Base-by-base conservation (phyloP, 257 asterid genomes). In the Solanum lignicaule region DNA sequence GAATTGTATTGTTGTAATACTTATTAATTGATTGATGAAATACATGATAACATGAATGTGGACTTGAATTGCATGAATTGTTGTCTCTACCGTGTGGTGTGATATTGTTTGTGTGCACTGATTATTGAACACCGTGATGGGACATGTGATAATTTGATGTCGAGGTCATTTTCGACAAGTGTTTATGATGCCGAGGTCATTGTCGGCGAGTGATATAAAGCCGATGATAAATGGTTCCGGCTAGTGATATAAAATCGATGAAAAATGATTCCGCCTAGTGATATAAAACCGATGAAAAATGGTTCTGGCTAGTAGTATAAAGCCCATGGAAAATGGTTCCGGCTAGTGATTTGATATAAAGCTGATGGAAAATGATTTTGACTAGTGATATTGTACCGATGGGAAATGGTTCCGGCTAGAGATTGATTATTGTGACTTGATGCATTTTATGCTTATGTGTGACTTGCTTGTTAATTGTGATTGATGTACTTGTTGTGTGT, bases 291-390 rank as follows among this genome's bases (percentile, higher is more conserved):
- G 23, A 0, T 52, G 60, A 9, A 1, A 48, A 48, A 52, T 52
- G 9, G 21, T 5, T 52, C 7, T 16, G 4, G 60, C 3, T 52
- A 52, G 23, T 16, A 7, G 20, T 52, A 52, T 52, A 52, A 15
- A 52, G 0, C 23, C 4, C 4, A 16, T 52, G 20, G 60, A 16
- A 52, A 52, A 5, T 52, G 9, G 7, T 48, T 48, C 1, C 1
- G 0, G 0, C 21, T 48, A 48, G 9, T 52, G 3, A 16, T 48
- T 48, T 16, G 9, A 52, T 16, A 52, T 16, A 16, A 48, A 48
- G 3, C 1, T 0, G 23, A 52, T 15, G 60, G 0, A 5, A 48
- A 5, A 2, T 48, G 20, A 18, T 48, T 48, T 16, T 16, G 21
- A 16, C 9, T 48, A 48, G 60, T 48, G 21, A 48, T 48, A 43